These are phyloP conservation scores for Aquilaria sinensis DNA, from an alignment of 345 rosid species.

Conservation along the genomic window DNA sequence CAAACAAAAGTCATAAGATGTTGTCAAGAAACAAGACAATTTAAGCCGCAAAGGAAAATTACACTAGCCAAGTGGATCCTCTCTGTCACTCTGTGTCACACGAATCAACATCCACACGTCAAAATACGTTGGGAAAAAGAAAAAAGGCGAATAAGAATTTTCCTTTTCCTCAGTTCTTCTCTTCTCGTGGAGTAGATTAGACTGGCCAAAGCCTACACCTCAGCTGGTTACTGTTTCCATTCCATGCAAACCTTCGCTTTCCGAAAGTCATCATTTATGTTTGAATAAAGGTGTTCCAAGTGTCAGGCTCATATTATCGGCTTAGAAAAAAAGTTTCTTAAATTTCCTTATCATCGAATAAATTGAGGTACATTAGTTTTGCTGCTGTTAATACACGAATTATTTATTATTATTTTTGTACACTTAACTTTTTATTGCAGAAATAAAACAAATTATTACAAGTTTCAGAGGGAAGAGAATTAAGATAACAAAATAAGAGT, in stretches of 20 bases:
- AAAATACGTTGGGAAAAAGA: background rate
- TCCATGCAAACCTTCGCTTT: background rate
- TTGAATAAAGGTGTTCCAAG: background rate
- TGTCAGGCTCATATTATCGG: too few relatives aligned
- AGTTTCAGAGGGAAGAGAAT: too few relatives aligned
- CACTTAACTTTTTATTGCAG: too few relatives aligned
- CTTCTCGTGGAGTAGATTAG: background rate
- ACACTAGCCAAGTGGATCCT: background rate
- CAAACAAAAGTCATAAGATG: slow-evolving; percentile 6
- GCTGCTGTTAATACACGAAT: too few relatives aligned
- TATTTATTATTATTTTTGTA: too few relatives aligned
- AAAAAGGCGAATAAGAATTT: background rate
- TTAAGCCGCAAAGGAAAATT: background rate
- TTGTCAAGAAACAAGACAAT: slow-evolving; percentile 16
- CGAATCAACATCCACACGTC: slow-evolving; percentile 5
- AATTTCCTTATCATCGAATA: background rate
- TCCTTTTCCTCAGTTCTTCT: background rate
- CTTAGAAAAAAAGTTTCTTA: background rate
- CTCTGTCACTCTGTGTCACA: background rate
- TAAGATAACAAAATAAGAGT: too few relatives aligned
- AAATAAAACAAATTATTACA: too few relatives aligned
- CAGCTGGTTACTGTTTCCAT: background rate
- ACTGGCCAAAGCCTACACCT: background rate
- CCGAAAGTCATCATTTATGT: background rate
- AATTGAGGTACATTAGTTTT: too few relatives aligned